Evolutionary conservation across 495 filamentous ascomycete genomes (phyloP).

Genomic region (Viridothelium virens): DNA sequence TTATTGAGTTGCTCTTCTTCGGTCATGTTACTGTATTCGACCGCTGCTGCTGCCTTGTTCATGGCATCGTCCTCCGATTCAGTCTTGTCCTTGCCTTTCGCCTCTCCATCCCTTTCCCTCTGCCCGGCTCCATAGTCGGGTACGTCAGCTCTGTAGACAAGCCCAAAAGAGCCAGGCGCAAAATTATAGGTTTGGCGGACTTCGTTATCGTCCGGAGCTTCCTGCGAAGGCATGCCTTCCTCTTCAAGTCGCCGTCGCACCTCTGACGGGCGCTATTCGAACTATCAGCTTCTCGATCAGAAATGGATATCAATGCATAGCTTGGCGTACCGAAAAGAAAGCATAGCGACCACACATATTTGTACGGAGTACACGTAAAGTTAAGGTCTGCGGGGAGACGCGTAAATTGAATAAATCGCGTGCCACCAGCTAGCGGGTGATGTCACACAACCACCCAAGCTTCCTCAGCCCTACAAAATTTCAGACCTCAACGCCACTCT

Average conservation of each 20-base stretch:
- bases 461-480: slow-evolving; percentile 3
- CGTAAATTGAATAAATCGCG: neutral
- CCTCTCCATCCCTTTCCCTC: slow-evolving; percentile 21
- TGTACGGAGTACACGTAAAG: neutral
- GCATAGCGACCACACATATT: slow-evolving; percentile 83
- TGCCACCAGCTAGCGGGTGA: neutral
- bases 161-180: slow-evolving; percentile 75
- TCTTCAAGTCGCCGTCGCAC: slow-evolving; percentile 63
- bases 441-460: neutral
- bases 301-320: neutral
- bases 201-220: slow-evolving; percentile 55
- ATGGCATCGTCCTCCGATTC: slow-evolving; percentile 20
- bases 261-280: slow-evolving; percentile 47
- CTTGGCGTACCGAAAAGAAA: slow-evolving; percentile 58
- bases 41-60: neutral
- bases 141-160: slow-evolving; percentile 75
- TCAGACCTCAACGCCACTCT: neutral
- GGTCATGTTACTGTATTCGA: neutral
- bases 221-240: slow-evolving; percentile 67
- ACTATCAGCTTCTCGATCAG: slow-evolving; percentile 31
- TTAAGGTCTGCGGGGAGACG: neutral
- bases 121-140: slow-evolving; percentile 46
- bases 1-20: slow-evolving; percentile 18
- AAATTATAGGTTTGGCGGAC: slow-evolving; percentile 83
- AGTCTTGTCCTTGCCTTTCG: slow-evolving; percentile 19